Percentiles rank a stretch among this genome's conserved stretches.
phyloP scores from a whole-genome alignment of 768 basidiomycete genomes.

The Chiua virens region DNA sequence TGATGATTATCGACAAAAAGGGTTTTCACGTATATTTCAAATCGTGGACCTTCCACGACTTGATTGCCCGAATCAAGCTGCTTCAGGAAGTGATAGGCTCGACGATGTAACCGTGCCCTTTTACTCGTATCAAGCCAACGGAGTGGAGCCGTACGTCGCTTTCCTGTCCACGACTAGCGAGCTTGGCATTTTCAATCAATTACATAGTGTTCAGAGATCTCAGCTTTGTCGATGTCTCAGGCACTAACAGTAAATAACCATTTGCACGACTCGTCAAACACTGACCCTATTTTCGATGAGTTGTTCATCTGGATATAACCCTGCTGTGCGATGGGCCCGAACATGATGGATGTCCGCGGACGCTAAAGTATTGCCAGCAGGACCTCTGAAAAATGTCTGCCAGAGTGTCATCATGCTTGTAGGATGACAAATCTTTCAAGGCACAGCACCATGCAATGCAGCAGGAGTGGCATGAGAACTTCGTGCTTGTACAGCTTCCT shows the following conservation, averaged over 20 bases:
- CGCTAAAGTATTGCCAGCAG: slow-evolving; percentile 29
- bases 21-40: slow-evolving; percentile 38
- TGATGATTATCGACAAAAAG: too few relatives aligned
- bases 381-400: slow-evolving; percentile 28
- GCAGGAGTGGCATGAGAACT: background rate
- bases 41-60: too few relatives aligned
- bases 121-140: slow-evolving; percentile 28
- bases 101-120: too few relatives aligned
- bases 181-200: too few relatives aligned
- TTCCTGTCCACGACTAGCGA: too few relatives aligned
- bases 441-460: too few relatives aligned
- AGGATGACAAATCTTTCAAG: too few relatives aligned
- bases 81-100: too few relatives aligned
- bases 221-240: slow-evolving; percentile 46
- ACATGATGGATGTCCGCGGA: slow-evolving; percentile 43
- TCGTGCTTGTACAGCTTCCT: too few relatives aligned
- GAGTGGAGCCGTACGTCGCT: too few relatives aligned
- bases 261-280: background rate
- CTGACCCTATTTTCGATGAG: background rate
- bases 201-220: slow-evolving; percentile 35
- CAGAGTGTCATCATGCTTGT: slow-evolving; percentile 31
- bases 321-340: slow-evolving; percentile 39
- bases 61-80: too few relatives aligned
- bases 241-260: slow-evolving; percentile 32
- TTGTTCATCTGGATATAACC: slow-evolving; percentile 35